Percentiles rank a stretch among this genome's conserved stretches.
Conservation (phyloP, 169 alveolate species). For the Plasmodium falciparum region DNA sequence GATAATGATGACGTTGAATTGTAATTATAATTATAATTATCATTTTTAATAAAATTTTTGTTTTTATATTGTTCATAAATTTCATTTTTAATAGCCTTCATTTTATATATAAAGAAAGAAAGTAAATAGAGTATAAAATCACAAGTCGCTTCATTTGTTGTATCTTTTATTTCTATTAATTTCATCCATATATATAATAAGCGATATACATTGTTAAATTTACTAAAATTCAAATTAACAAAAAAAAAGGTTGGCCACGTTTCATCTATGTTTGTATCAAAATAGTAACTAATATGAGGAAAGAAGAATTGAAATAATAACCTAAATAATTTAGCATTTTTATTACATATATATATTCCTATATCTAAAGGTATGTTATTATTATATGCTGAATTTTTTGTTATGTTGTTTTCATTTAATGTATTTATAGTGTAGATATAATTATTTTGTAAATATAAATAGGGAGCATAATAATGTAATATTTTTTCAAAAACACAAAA, state of each 20-base stretch:
- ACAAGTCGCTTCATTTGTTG: slow-evolving; percentile 28
- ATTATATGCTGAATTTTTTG: neutral
- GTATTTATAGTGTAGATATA: neutral
- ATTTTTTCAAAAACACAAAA: slow-evolving; percentile 73
- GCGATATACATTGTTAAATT: slow-evolving; percentile 55
- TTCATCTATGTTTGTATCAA: slow-evolving; percentile 43
- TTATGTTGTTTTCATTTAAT: neutral
- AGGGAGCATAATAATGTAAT: slow-evolving; percentile 71
- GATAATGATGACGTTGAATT: no score
- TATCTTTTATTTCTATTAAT: slow-evolving; percentile 54
- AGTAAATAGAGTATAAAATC: slow-evolving; percentile 66
- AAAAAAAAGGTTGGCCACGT: slow-evolving; percentile 66
- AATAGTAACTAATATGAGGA: slow-evolving; percentile 45
- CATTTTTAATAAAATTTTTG: no score
- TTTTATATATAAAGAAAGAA: slow-evolving; percentile 49
- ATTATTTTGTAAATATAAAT: slow-evolving; percentile 35
- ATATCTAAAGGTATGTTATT: slow-evolving; percentile 7
- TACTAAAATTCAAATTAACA: slow-evolving; percentile 58
- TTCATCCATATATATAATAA: slow-evolving; percentile 54
- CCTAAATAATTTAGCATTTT: slow-evolving; percentile 47
- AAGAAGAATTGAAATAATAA: slow-evolving; percentile 60
- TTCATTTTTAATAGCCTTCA: slow-evolving; percentile 18
- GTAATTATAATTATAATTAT: no score
- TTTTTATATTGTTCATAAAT: slow-evolving; percentile 15
- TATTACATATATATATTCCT: slow-evolving; percentile 53